phyloP scores from a whole-genome alignment of 345 rosid genomes.

The Jatropha curcas region DNA sequence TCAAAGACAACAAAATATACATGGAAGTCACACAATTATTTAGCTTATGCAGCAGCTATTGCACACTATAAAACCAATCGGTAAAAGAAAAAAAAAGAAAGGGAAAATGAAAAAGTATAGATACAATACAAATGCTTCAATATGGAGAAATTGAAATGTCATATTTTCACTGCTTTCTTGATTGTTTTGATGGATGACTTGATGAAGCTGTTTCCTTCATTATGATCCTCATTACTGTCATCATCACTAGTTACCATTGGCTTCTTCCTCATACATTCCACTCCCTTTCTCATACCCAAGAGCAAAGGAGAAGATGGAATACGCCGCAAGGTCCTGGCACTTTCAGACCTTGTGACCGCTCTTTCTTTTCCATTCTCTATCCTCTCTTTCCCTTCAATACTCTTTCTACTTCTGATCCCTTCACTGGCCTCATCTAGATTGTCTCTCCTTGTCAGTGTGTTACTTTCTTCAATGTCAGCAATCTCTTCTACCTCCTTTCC shows the following conservation, averaged over 20 bases:
- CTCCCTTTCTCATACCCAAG: conserved; percentile 75
- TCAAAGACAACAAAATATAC: conserved; percentile 10
- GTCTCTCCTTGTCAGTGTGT: conserved; percentile 1
- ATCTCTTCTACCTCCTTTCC: conserved; percentile 27
- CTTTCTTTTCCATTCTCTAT: conserved; percentile 49
- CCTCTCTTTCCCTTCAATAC: conserved; percentile 41
- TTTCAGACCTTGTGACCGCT: conserved; percentile 64
- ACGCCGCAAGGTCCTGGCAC: conserved; percentile 73
- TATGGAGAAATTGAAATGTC: background rate
- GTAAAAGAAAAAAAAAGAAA: background rate
- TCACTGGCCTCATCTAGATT: conserved; percentile 7
- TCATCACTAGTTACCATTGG: conserved; percentile 59
- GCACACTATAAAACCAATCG: conserved; percentile 12
- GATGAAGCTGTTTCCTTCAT: conserved; percentile 62
- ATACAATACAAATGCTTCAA: conserved; percentile 6
- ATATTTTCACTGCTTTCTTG: conserved; percentile 65
- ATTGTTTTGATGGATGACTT: conserved; percentile 70
- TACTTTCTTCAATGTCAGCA: conserved; percentile 19
- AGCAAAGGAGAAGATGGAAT: conserved; percentile 90
- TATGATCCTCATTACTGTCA: conserved; percentile 43
- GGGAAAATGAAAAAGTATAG: background rate
- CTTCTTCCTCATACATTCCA: conserved; percentile 82
- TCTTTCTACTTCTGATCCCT: conserved; percentile 29
- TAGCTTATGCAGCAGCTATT: conserved; percentile 14
- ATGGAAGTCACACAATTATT: conserved; percentile 33